Evolutionary conservation across 257 asterid genomes (phyloP), one percentile per base, ranked within the genome.

Genomic region (Penstemon newberryi): DNA sequence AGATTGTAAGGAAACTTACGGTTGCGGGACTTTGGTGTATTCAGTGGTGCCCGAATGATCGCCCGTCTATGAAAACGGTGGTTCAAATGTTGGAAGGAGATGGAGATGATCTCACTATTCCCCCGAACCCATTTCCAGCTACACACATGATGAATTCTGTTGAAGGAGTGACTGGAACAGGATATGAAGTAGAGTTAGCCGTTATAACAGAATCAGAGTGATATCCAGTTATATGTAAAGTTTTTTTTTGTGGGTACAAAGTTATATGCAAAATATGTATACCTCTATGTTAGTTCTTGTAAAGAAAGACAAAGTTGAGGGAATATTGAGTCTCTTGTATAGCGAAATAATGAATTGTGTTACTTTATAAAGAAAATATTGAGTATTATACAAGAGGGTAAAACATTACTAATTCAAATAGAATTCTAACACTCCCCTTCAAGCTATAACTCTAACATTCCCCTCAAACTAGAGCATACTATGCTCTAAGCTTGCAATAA

Each of bases 21-120:
- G 18, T 57, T 5, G 72, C 70, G 12, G 85, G 82, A 56, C 75
- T 77, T 0, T 78, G 83, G 83, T 81, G 81, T 44, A 75, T 72
- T 33, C 77, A 78, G 65, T 78, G 83, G 83, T 52, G 68, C 66
- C 81, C 81, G 4, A 56, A 33, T 0, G 79, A 72, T 53, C 76
- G 84, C 0, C 81, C 84, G 10, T 63, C 78, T 13, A 63, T 71
- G 74, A 64, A 75, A 38, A 40, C 1, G 1, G 81, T 75, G 43
- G 65, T 81, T 10, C 81, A 75, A 57, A 77, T 81, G 85, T 52
- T 81, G 47, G 78, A 64, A 60, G 76, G 74, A 58, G 69, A 50
- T 5, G 60, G 60, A 7, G 66, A 56, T 8, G 9, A 65, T 61
- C 79, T 75, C 38, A 49, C 49, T 19, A 36, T 69, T 39, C 83